Conservation (phyloP, 1,139 yeast genomes). For the Debaryomyces fabryi region DNA sequence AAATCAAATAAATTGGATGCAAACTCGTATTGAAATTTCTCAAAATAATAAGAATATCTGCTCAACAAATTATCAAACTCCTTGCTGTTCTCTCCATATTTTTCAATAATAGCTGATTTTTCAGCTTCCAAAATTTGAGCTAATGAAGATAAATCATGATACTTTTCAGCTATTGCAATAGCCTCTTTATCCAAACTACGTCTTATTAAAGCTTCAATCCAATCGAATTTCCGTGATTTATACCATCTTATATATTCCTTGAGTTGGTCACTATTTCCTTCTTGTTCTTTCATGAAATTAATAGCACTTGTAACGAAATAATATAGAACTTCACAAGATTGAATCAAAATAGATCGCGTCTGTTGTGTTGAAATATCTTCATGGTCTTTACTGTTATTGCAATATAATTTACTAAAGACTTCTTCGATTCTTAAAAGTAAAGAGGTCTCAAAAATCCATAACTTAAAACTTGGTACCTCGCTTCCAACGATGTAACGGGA, state of each 20-base stretch:
- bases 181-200: constrained; percentile 56
- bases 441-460: constrained; percentile 47
- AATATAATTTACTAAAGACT: constrained; percentile 28
- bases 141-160: constrained; percentile 65
- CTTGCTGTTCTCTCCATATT: constrained; percentile 20
- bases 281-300: constrained; percentile 32
- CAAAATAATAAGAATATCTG: constrained; percentile 57
- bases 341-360: constrained; percentile 23
- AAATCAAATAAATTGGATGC: constrained; percentile 66
- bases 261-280: constrained; percentile 25
- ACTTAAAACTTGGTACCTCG: constrained; percentile 23
- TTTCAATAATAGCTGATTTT: constrained; percentile 35
- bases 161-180: constrained; percentile 64
- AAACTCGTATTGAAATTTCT: constrained; percentile 66
- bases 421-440: constrained; percentile 36
- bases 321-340: constrained; percentile 37
- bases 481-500: constrained; percentile 31
- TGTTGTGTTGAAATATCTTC: constrained; percentile 18
- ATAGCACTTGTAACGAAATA: constrained; percentile 43
- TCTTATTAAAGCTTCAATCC: constrained; percentile 59
- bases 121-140: constrained; percentile 65
- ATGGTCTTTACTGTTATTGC: constrained; percentile 15
- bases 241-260: constrained; percentile 42
- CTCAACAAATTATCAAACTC: constrained; percentile 20
- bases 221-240: constrained; percentile 31